Conservation (phyloP, 352 stramenopile species). For the Peronosclerospora sorghi region DNA sequence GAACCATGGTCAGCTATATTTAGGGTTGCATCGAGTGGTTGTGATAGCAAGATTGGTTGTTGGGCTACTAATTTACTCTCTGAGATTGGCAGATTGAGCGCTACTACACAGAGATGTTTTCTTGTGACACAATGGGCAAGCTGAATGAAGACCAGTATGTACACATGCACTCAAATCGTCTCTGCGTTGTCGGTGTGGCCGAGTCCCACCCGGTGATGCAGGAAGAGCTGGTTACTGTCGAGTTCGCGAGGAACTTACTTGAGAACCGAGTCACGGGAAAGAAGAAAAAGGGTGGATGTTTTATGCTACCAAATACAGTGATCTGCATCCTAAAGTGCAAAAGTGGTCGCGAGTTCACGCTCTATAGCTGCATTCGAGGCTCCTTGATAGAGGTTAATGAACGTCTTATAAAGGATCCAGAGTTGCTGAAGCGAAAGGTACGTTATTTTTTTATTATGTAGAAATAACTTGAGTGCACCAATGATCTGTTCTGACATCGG, state of each 20-base stretch:
- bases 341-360: conserved; percentile 42
- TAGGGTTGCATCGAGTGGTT: no score
- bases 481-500: not conserved
- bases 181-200: conserved; percentile 73
- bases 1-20: conserved; percentile 46
- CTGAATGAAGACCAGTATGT: conserved; percentile 71
- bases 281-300: conserved; percentile 82
- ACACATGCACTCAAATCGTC: conserved; percentile 84
- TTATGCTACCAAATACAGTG: conserved; percentile 53
- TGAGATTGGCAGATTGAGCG: conserved; percentile 47
- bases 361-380: conserved; percentile 76
- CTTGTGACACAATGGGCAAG: conserved; percentile 66
- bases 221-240: conserved; percentile 43
- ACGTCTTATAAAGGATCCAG: conserved; percentile 36
- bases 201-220: conserved; percentile 56
- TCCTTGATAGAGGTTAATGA: conserved; percentile 76
- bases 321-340: conserved; percentile 57
- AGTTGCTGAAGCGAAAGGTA: conserved; percentile 50
- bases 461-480: not conserved
- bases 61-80: not conserved
- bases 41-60: no score
- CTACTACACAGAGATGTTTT: conserved; percentile 82
- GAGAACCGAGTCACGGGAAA: conserved; percentile 71
- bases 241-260: conserved; percentile 52
- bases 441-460: not conserved